Evolutionary conservation across 306 rosid genomes (phyloP).

Genomic region (Citrullus mucosospermus): DNA sequence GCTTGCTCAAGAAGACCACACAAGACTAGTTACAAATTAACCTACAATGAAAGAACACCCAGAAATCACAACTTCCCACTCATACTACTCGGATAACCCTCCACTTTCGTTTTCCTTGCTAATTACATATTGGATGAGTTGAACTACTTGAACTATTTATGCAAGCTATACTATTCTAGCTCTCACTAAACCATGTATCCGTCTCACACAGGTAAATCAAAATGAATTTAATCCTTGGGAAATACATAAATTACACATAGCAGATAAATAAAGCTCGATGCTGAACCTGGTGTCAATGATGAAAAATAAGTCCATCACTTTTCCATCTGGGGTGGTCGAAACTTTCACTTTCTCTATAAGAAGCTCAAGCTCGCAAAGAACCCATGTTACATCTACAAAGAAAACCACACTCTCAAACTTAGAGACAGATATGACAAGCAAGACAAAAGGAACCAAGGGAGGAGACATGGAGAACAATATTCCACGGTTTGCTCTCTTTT

Average conservation of each 20-base stretch:
- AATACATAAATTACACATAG: not conserved
- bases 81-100: not conserved
- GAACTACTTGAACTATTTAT: not conserved
- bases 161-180: not conserved
- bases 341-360: conserved; percentile 80
- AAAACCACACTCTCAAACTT: not conserved
- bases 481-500: not conserved
- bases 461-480: not conserved
- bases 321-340: conserved; percentile 90
- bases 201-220: not conserved
- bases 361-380: conserved; percentile 81
- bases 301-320: conserved; percentile 89
- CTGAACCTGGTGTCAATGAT: conserved; percentile 72
- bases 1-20: not conserved
- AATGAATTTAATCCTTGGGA: not conserved
- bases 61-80: not conserved
- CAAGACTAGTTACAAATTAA: not conserved
- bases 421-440: not conserved
- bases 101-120: not conserved
- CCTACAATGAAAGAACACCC: not conserved
- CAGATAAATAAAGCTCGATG: not conserved
- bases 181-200: not conserved
- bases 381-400: conserved; percentile 65
- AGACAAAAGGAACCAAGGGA: not conserved
- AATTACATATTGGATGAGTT: not conserved